Base-by-base conservation (phyloP, 2,329 filamentous ascomycete species). In the Didymella pinodella region DNA sequence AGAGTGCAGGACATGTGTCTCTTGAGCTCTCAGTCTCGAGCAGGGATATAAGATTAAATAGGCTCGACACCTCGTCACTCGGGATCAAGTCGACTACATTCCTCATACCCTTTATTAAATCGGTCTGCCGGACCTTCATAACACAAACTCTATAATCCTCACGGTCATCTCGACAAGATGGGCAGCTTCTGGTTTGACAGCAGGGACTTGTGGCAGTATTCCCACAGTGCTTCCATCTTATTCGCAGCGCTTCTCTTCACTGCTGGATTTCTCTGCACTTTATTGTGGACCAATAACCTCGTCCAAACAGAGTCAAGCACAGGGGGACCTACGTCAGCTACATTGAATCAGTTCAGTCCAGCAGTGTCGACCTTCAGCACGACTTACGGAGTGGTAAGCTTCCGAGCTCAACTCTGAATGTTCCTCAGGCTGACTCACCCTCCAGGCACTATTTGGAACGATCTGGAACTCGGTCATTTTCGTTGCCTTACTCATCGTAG, bases 401-500 rank as follows among this genome's bases (percentile, higher is more conserved):
- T 5, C 7, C 14, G 2, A 16, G 1, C 12, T 1, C 4, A 1
- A 2, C 12, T 34, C 12, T 10, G 8, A 6, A 16, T 16, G 1
- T 4, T 34, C 1, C 1, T 8, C 6, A 7, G 1, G 32, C 11
- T 8, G 16, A 36, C 14, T n/a, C 16, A 36, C 2, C 1, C 32
- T 6, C n/a, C 5, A 36, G 32, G 32, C 14, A 7, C 4, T 36
- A 2, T 36, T 36, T 7, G 32, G 32, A 7, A 18, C 32, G 2
- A 18, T 8, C 2, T 36, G 16, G 32, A 36, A 36, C 16, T 6
- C 16, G 16, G 8, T 36, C 16, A 6, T 36, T n/a, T 36, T 36
- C 6, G 16, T 36, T 16, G 6, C 32, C 1, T 8, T 36, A 7
- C 32, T 36, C 7, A 18, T 36, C 16, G 5, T 36, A 36, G 32